Evolutionary conservation across 164 flowering plant species (phyloP), one percentile per base, ranked within the genome.

Genomic region (Vitis rupestris): DNA sequence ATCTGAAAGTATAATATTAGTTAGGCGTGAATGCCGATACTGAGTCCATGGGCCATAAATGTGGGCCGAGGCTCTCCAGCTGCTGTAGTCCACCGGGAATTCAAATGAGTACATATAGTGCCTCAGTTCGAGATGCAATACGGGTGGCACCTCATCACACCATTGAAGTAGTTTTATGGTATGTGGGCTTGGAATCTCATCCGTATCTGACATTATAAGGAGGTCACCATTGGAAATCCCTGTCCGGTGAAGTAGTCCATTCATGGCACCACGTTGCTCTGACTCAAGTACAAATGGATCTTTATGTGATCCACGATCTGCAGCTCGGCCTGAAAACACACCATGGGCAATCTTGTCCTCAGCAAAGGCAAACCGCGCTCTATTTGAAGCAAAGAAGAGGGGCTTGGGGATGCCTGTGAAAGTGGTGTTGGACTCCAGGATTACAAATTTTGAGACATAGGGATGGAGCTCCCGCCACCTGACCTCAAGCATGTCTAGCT

Each of bases 391-490:
- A 50, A 86, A 86, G 78, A 66, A 69, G 31, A 84, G 81, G 17
- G 90, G 88, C 66, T 86, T 86, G 1, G 82, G 85, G 58, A 82
- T 81, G 70, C 90, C 90, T 4, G 90, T 86, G 78, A 86, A 86
- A n/a, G 90, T 86, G 56, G 85, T 81, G 54, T 82, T 79, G 11
- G 90, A 72, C 76, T 86, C 88, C 2, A 86, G 77, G 67, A 86
- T 77, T 5, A 86, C 76, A 55, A 86, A 86, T 44, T 79, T 84
- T 5, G 84, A 58, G 10, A 86, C 81, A 56, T 76, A 74, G 10
- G 83, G 81, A 30, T 69, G 11, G 44, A 86, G 86, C 74, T 84
- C 90, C 9, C 66, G 84, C 88, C 86, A 82, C 50, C 90, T 65
- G 50, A 86, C 71, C 70, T 86, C 90, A 14, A 86, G 83, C 58